Percentiles rank a stretch among this genome's conserved stretches.
Conservation (phyloP, 1,284 basidiomycete genomes). For the Trichosporon ovoides region DNA sequence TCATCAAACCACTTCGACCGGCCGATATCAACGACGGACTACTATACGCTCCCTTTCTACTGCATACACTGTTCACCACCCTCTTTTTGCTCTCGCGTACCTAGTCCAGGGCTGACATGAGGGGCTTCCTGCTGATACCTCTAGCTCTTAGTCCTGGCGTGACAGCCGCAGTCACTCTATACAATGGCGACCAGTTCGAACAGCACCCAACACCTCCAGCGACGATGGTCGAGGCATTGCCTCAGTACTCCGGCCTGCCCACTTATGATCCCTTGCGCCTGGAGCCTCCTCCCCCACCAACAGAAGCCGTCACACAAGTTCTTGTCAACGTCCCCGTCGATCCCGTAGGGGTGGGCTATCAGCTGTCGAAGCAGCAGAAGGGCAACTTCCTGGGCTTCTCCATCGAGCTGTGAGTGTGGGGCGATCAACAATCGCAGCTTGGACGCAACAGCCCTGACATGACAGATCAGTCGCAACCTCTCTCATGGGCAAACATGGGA, state of each 20-base stretch:
- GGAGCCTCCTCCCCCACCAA: constrained; percentile 32
- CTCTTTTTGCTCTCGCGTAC: background rate
- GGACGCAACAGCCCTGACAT: background rate
- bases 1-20: too few species aligned
- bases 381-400: constrained; percentile 66
- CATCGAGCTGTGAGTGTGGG: constrained; percentile 57
- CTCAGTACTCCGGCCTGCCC: constrained; percentile 32
- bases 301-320: constrained; percentile 27
- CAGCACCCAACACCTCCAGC: background rate
- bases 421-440: background rate
- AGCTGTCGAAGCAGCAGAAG: constrained; percentile 52
- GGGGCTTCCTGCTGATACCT: background rate
- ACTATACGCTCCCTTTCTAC: too few species aligned
- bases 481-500: constrained; percentile 55
- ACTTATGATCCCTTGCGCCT: constrained; percentile 41
- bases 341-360: constrained; percentile 18
- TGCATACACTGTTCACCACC: background rate
- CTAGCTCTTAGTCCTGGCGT: background rate
- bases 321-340: constrained; percentile 26
- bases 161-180: background rate
- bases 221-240: background rate
- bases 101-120: background rate
- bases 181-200: background rate
- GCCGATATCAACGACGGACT: too few species aligned
- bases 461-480: constrained; percentile 55